Evolutionary conservation across 2,329 filamentous ascomycete species (phyloP).

Genomic region (Paraphaeosphaeria minitans): DNA sequence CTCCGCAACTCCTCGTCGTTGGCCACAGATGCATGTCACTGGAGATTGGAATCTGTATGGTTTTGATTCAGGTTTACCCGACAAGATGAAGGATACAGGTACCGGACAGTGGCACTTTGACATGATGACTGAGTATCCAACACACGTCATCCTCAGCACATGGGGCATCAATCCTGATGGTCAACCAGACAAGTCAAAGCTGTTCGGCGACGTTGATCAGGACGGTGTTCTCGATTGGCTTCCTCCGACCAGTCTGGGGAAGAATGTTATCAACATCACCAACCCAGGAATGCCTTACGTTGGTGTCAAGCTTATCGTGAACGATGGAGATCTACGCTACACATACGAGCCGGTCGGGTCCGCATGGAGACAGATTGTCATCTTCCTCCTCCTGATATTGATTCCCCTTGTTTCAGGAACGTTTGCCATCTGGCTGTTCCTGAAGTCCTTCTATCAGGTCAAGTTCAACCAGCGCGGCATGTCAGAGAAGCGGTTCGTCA

Average conservation of each 20-base stretch:
- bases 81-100: conserved; percentile 56
- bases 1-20: conserved; percentile 53
- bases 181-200: conserved; percentile 63
- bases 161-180: conserved; percentile 71
- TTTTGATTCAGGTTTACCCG: conserved; percentile 64
- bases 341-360: conserved; percentile 60
- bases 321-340: conserved; percentile 61
- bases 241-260: conserved; percentile 62
- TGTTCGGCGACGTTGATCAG: conserved; percentile 66
- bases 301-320: conserved; percentile 60
- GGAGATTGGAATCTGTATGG: conserved; percentile 68
- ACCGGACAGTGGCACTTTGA: conserved; percentile 63
- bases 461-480: conserved; percentile 66
- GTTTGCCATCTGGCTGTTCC: conserved; percentile 61
- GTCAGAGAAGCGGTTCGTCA: conserved; percentile 51
- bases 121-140: conserved; percentile 68
- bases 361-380: conserved; percentile 57
- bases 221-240: conserved; percentile 67
- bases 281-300: conserved; percentile 61
- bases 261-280: conserved; percentile 65
- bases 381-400: conserved; percentile 61
- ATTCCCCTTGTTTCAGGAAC: conserved; percentile 59
- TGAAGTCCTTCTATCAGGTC: conserved; percentile 66
- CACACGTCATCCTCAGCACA: conserved; percentile 65
- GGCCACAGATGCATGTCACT: conserved; percentile 67